These are phyloP conservation scores for Lactifluus piperatus DNA, from an alignment of 768 basidiomycete species.

Conservation along the genomic window DNA sequence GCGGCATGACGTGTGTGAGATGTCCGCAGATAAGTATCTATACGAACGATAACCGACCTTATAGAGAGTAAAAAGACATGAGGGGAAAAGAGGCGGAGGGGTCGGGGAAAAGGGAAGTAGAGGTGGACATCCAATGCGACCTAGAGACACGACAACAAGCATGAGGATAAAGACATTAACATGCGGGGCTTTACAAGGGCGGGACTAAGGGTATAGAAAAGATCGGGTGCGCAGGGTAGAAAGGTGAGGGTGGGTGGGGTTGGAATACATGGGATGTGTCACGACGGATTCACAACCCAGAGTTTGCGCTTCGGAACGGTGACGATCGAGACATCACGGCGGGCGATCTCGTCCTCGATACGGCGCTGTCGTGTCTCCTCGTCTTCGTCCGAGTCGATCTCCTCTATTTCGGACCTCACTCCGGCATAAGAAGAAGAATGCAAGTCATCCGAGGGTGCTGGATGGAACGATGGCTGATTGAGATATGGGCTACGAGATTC, in stretches of 20 bases:
- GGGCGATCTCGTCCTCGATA: conserved; percentile 75
- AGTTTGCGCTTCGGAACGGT: conserved; percentile 64
- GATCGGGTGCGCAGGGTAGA: background rate
- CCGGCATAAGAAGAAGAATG: conserved; percentile 39
- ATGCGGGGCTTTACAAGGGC: background rate
- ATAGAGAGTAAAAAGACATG: conserved; percentile 8
- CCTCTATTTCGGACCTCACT: conserved; percentile 28
- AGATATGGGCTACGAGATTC: conserved; percentile 50
- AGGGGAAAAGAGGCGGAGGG: background rate
- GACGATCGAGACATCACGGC: conserved; percentile 79
- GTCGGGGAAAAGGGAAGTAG: background rate
- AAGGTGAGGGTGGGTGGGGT: too few species aligned
- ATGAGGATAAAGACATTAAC: conserved; percentile 6
- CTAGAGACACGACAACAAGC: background rate
- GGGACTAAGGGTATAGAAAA: conserved; percentile 1
- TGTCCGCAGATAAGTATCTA: conserved; percentile 21
- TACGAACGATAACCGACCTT: conserved; percentile 12
- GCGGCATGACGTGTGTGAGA: conserved; percentile 15
- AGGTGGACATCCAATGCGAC: conserved; percentile 27
- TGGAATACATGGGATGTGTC: background rate
- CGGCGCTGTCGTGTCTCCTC: conserved; percentile 63
- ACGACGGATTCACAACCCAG: conserved; percentile 62
- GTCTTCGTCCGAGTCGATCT: conserved; percentile 61
- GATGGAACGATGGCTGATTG: conserved; percentile 55
- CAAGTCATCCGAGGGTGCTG: conserved; percentile 36